Evolutionary conservation across 2,329 filamentous ascomycete species (phyloP), one percentile per base, ranked within the genome.

Genomic region (Paraconiothyrium sp.): DNA sequence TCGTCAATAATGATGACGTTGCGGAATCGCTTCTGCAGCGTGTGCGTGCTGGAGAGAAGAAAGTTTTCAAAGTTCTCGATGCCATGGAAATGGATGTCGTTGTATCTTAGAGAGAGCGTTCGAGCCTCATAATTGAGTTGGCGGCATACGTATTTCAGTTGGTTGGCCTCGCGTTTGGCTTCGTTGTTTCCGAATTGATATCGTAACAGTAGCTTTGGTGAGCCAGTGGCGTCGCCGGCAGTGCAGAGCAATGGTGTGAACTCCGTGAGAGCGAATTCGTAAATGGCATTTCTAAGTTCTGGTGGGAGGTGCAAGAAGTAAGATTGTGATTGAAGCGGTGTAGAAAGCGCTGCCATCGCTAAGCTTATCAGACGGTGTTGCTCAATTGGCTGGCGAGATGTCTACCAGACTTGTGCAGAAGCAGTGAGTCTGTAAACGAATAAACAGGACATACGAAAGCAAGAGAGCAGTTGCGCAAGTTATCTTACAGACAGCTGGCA

Each of bases 141-240:
- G 14, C 48, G 48, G 22, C 48, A 35, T 4, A 34, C 48, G 27
- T 35, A 50, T 35, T 22, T 50, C 27, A 50, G 16, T 22, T 50
- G 48, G 16, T 50, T 50, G 13, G 48, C 30, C 30, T 50, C 48
- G 48, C 30, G 30, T 35, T 35, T 34, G 48, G 48, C 48, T 35
- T 50, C 48, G 9, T 50, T 50, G 20, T 50, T 35, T 7, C 48
- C 48, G 13, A 35, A 35, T 9, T 24, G 27, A n/a, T 50, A 50
- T 50, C 30, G 48, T n/a, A 50, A 35, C 13, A 50, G 27, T 20
- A 50, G 48, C 27, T 50, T 50, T 34, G 48, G 48, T n/a, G 30
- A 50, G 16, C 30, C 14, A 13, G 30, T 50, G 7, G 48, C 48
- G 7, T 50, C 48, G 14, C 48, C 30, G 35, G n/a, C 48, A 20